phyloP scores from a whole-genome alignment of 73 alveolate genomes.

The Paramecium caudatum region DNA sequence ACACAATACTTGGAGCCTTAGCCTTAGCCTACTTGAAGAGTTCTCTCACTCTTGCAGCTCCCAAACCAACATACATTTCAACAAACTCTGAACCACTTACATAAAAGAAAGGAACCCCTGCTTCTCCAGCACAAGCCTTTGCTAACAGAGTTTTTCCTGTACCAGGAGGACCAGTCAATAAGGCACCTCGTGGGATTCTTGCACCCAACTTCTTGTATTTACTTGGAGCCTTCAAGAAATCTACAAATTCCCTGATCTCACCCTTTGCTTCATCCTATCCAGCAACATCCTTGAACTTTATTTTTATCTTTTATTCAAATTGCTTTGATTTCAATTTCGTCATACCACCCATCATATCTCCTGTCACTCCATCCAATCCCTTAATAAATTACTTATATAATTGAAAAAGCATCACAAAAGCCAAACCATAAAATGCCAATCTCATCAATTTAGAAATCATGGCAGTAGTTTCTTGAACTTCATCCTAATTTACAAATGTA shows the following conservation, averaged over 20 bases:
- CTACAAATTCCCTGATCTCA: conserved; percentile 96
- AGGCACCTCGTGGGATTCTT: conserved; percentile 94
- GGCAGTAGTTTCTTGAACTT: conserved; percentile 20
- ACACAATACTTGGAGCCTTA: conserved; percentile 93
- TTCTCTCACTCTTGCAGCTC: conserved; percentile 95
- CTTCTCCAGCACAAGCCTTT: conserved; percentile 80
- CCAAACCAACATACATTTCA: conserved; percentile 94
- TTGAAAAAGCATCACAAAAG: not conserved
- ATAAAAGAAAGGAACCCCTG: conserved; percentile 75
- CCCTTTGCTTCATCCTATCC: conserved; percentile 97
- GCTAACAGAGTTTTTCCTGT: conserved; percentile 98
- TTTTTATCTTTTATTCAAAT: conserved; percentile 76
- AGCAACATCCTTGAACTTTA: conserved; percentile 90
- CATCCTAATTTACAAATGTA: not conserved
- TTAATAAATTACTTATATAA: not conserved
- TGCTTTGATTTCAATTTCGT: conserved; percentile 21
- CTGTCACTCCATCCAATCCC: not conserved
- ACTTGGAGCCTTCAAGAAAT: conserved; percentile 92
- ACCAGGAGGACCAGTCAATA: conserved; percentile 96
- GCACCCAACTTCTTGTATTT: conserved; percentile 89
- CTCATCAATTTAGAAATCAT: not conserved
- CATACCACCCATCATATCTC: conserved; percentile 61
- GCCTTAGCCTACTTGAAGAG: conserved; percentile 89
- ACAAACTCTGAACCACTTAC: conserved; percentile 90
- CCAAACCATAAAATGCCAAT: not conserved